Conservation (phyloP, 306 rosid genomes). For the Cucumis melo region DNA sequence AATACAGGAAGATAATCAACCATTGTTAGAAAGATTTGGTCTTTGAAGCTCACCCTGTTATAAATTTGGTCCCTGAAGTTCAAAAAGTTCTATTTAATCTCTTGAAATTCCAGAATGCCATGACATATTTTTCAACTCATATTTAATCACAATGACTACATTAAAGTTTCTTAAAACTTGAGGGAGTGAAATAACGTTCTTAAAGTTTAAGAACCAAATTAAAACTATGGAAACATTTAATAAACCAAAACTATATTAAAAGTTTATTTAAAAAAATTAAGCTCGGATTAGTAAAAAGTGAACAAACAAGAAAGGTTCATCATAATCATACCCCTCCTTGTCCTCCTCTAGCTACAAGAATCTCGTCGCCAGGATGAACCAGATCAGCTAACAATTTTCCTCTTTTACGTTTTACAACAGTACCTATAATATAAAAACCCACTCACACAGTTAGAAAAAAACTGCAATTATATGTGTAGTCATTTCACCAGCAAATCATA, state of each 20-base stretch:
- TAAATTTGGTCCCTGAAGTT: not conserved
- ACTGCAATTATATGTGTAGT: not conserved
- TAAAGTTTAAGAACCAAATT: not conserved
- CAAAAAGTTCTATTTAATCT: not conserved
- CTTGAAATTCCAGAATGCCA: not conserved
- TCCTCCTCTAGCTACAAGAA: slow-evolving; percentile 90
- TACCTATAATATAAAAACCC: slow-evolving; percentile 36
- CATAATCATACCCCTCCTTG: slow-evolving; percentile 94
- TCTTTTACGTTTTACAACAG: slow-evolving; percentile 71
- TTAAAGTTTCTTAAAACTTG: not conserved
- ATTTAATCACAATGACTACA: not conserved
- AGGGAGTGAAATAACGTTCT: not conserved
- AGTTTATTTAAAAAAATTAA: not conserved
- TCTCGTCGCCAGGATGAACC: slow-evolving; percentile 63
- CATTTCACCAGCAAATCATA: not conserved
- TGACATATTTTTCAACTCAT: not conserved
- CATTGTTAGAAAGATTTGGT: not conserved
- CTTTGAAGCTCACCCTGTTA: not conserved
- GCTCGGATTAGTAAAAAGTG: not conserved
- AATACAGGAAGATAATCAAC: not conserved
- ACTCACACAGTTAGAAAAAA: not conserved
- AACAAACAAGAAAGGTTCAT: not conserved
- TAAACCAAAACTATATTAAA: not conserved
- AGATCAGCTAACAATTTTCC: slow-evolving; percentile 83
- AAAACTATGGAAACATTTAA: not conserved